phyloP scores from a whole-genome alignment of 345 rosid species.

The Syzygium oleosum region DNA sequence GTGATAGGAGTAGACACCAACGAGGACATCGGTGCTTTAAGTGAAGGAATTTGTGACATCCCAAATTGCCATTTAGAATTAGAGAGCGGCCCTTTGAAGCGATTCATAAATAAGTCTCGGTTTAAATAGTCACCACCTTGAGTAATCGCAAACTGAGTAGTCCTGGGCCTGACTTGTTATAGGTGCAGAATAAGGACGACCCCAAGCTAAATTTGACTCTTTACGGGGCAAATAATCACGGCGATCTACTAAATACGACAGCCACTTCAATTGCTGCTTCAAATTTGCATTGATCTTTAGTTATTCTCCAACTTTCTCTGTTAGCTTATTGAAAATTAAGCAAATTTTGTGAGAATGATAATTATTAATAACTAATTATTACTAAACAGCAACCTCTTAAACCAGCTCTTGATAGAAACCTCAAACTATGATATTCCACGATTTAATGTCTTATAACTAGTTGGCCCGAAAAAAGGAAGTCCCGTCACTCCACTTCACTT shows the following conservation, averaged over 20 bases:
- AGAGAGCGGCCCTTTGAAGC: neutral
- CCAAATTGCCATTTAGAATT: neutral
- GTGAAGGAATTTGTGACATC: neutral
- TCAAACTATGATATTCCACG: neutral
- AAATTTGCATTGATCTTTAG: neutral
- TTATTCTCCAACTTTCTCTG: neutral
- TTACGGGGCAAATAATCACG: neutral
- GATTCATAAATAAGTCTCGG: neutral
- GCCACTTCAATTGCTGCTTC: neutral
- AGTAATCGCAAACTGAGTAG: neutral
- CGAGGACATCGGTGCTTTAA: neutral
- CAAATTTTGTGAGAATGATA: neutral
- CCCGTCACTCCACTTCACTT: neutral
- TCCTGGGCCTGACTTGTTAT: neutral
- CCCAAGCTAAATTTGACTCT: neutral
- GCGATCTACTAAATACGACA: neutral
- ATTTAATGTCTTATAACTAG: neutral
- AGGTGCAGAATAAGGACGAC: neutral
- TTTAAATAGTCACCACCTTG: neutral
- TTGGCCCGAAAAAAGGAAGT: neutral
- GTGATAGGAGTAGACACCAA: neutral
- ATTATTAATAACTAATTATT: neutral
- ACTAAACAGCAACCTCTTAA: neutral
- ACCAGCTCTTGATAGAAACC: neutral
- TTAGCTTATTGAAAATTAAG: neutral